A percentile compares a stretch with the other conserved stretches of the same genome.
Conservation (phyloP, 129 eudicot species). For the Calendula officinalis region DNA sequence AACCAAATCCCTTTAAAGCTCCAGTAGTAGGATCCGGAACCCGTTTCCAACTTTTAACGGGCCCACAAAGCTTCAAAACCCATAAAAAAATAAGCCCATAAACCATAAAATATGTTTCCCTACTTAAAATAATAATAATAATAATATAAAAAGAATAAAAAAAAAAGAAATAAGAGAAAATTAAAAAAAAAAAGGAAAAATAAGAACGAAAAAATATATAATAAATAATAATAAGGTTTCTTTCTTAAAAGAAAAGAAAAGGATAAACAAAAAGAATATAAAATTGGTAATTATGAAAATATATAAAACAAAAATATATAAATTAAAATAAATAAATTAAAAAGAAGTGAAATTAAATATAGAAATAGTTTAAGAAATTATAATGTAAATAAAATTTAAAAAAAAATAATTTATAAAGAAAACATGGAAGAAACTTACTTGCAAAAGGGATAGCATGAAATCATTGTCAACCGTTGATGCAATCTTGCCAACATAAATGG, state of each 20-base stretch:
- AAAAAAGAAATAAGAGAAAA: not conserved
- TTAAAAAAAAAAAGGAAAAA: too few relatives aligned
- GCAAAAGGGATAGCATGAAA: slow-evolving; percentile 85
- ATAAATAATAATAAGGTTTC: too few relatives aligned
- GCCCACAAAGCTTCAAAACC: slow-evolving; percentile 81
- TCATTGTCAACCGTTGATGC: slow-evolving; percentile 88
- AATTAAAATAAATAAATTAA: too few relatives aligned
- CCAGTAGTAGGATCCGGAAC: slow-evolving; percentile 84
- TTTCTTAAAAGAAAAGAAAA: too few relatives aligned
- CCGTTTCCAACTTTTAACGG: slow-evolving; percentile 96
- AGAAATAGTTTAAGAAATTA: too few relatives aligned
- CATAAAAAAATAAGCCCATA: not conserved
- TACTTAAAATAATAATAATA: too few relatives aligned
- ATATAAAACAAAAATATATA: too few relatives aligned
- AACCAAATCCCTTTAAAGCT: slow-evolving; percentile 76
- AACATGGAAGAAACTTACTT: slow-evolving; percentile 41
- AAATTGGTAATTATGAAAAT: too few relatives aligned
- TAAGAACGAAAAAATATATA: too few relatives aligned
- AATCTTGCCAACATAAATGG: slow-evolving; percentile 90
- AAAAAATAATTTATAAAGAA: not conserved
- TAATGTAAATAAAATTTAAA: too few relatives aligned
- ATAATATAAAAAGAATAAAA: not conserved
- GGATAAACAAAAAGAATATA: too few relatives aligned
- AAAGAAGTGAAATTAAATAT: too few relatives aligned
- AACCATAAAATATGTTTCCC: not conserved